Conservation (phyloP, 2,329 filamentous ascomycete species). For the Berkeleyomyces rouxiae region DNA sequence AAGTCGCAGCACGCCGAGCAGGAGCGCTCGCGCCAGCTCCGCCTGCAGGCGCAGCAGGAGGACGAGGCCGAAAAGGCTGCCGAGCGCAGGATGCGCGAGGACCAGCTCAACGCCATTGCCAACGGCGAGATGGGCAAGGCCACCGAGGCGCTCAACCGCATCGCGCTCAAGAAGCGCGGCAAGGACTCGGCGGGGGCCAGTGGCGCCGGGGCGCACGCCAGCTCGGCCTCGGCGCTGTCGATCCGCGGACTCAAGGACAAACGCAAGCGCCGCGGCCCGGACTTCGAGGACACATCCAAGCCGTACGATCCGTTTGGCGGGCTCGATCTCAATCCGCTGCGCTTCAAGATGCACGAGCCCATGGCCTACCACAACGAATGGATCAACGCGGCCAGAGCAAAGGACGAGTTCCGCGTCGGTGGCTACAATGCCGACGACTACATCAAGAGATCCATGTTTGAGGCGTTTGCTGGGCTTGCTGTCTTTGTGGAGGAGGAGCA, state of each 20-base stretch:
- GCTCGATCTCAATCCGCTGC: slow-evolving; percentile 46
- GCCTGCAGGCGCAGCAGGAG: slow-evolving; percentile 47
- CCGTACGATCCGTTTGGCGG: slow-evolving; percentile 85
- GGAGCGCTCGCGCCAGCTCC: slow-evolving; percentile 34
- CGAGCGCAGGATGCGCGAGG: slow-evolving; percentile 45
- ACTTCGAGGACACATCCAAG: slow-evolving; percentile 36
- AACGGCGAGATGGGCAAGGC: slow-evolving; percentile 43
- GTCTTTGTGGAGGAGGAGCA: slow-evolving; percentile 75
- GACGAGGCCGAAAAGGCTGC: slow-evolving; percentile 54
- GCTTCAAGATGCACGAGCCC: slow-evolving; percentile 41
- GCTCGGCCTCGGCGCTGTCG: slow-evolving; percentile 29
- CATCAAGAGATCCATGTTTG: slow-evolving; percentile 62
- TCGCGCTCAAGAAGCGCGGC: slow-evolving; percentile 58
- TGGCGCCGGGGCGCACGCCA: neutral
- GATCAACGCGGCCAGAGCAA: slow-evolving; percentile 49
- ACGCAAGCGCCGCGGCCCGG: slow-evolving; percentile 20
- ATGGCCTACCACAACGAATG: slow-evolving; percentile 59
- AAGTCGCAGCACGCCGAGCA: slow-evolving; percentile 51
- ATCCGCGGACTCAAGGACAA: slow-evolving; percentile 58
- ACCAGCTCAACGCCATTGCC: slow-evolving; percentile 54
- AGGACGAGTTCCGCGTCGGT: slow-evolving; percentile 52
- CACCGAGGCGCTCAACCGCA: slow-evolving; percentile 38
- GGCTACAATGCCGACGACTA: slow-evolving; percentile 77
- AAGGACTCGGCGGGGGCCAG: slow-evolving; percentile 23
- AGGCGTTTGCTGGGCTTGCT: slow-evolving; percentile 77